Base-by-base conservation (phyloP, 73 alveolate genomes). In the Blepharisma stoltei region DNA sequence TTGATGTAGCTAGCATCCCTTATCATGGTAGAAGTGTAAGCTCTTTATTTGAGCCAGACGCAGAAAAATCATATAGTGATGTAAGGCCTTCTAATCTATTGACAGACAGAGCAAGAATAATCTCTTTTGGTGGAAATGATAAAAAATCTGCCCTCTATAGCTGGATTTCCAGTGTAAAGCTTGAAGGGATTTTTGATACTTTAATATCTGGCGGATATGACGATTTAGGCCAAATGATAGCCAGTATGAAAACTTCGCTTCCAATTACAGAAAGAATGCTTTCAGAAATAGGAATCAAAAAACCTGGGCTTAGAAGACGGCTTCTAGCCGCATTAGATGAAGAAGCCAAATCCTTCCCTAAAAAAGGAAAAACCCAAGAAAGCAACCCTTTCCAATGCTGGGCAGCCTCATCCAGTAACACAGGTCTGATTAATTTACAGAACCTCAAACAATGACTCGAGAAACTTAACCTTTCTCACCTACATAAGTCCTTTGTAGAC, bases 291-390 rank as follows among this genome's bases (percentile, higher is more conserved):
- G 66, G 66, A 2, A 52, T 52, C 23, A 52, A 52, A 4, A 52
- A 52, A 52, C 66, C 66, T 14, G 66, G 66, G 66, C 66, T 14
- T 52, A 52, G 66, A 52, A 52, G 23, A 52, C n/a, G 66, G 23
- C 66, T 52, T 0, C n/a, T 52, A 20, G n/a, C 23, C 0, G 66
- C 66, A 14, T 52, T 52, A 20, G 66, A 52, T 14, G 66, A 52
- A 52, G n/a, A 14, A 14, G 23, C 23, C n/a, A 52, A 52, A 14
- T 20, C 66, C n/a, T 11, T 52, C 23, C 27, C 23, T 11, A 52
- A 20, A 20, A 52, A 52, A 52, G 23, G 23, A 2, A 20, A 20
- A 20, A 52, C 41, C 3, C 41, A 52, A 14, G 23, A 20, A 14
- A 52, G 2, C 3, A 52, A 52, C 23, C 66, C 66, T 52, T 52